These are phyloP conservation scores for Spergularia azorica DNA, from an alignment of 179 eudicot species.

Conservation along the genomic window DNA sequence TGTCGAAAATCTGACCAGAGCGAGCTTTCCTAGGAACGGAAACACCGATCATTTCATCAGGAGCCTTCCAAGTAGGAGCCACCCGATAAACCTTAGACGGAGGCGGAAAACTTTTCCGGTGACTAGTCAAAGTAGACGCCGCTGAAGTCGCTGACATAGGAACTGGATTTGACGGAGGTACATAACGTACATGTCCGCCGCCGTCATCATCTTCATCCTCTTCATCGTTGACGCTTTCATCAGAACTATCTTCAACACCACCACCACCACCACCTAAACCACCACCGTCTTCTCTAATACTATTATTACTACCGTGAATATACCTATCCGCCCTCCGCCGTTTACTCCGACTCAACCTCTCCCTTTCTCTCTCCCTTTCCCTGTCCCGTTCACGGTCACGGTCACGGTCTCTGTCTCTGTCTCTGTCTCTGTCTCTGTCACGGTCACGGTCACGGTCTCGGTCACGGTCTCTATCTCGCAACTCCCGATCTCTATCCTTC, in stretches of 20 bases:
- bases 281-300: slow-evolving; percentile 39
- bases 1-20: slow-evolving; percentile 48
- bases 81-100: slow-evolving; percentile 44
- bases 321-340: slow-evolving; percentile 58
- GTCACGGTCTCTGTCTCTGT: slow-evolving; percentile 59
- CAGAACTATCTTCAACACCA: slow-evolving; percentile 62
- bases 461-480: slow-evolving; percentile 58
- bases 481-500: slow-evolving; percentile 56
- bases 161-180: slow-evolving; percentile 43
- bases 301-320: slow-evolving; percentile 36
- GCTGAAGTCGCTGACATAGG: slow-evolving; percentile 25
- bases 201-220: slow-evolving; percentile 62
- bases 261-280: slow-evolving; percentile 34
- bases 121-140: slow-evolving; percentile 38
- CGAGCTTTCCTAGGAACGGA: slow-evolving; percentile 93
- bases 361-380: slow-evolving; percentile 60
- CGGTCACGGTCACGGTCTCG: slow-evolving; percentile 4
- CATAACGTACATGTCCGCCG: slow-evolving; percentile 35
- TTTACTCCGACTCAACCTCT: slow-evolving; percentile 57
- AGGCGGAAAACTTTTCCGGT: slow-evolving; percentile 76
- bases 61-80: slow-evolving; percentile 71
- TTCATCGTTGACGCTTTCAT: slow-evolving; percentile 86
- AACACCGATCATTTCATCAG: slow-evolving; percentile 88
- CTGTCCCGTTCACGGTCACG: slow-evolving; percentile 46
- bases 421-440: slow-evolving; percentile 36